Conservation (phyloP, 805 yeast genomes). For the Metschnikowia borealis region DNA sequence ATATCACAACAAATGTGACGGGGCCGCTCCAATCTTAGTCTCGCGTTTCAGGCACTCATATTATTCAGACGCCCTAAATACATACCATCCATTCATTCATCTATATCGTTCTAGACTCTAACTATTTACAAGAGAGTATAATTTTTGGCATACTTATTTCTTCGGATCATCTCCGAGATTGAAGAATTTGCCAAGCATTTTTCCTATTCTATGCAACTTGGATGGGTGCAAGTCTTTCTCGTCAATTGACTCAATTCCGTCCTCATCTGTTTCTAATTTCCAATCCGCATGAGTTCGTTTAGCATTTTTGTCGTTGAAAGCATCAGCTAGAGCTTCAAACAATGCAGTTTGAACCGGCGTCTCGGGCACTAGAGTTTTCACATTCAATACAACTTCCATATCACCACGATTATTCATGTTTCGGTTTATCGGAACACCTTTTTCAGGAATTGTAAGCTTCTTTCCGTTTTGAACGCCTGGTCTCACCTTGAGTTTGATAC, state of each 20-base stretch:
- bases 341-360: constrained; percentile 84
- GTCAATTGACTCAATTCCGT: constrained; percentile 22
- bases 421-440: constrained; percentile 74
- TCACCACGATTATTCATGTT: constrained; percentile 65
- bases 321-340: constrained; percentile 92
- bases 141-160: neutral
- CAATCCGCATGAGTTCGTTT: constrained; percentile 54
- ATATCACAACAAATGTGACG: no score
- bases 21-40: neutral
- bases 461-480: constrained; percentile 80
- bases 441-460: constrained; percentile 69
- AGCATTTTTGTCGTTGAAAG: constrained; percentile 76
- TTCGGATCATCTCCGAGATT: constrained; percentile 33
- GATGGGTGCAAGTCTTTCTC: constrained; percentile 44
- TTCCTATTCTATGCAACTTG: constrained; percentile 53
- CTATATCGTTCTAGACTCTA: neutral
- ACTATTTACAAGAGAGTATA: neutral
- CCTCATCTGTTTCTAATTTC: constrained; percentile 31
- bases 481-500: constrained; percentile 73
- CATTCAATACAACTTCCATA: constrained; percentile 67
- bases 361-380: constrained; percentile 68
- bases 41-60: neutral
- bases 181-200: constrained; percentile 55
- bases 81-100: no score
- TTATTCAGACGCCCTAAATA: neutral